phyloP scores from a whole-genome alignment of 148 eudicot genomes.

The Nyssa sinensis region DNA sequence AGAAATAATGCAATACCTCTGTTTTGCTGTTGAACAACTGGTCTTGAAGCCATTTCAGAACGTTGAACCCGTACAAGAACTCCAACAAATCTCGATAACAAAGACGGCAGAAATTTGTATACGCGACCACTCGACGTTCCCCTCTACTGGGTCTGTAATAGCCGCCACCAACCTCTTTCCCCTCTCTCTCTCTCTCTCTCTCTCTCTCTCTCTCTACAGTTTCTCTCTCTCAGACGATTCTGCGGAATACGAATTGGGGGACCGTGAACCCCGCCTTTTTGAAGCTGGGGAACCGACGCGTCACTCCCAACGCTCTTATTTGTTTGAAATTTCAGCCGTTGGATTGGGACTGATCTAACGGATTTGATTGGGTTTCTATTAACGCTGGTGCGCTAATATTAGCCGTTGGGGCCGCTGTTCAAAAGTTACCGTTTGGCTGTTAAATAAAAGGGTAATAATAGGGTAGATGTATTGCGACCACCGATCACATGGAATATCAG shows the following conservation, averaged over 20 bases:
- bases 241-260: conserved; percentile 2
- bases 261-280: conserved; percentile 20
- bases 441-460: too few relatives aligned
- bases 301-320: conserved; percentile 48
- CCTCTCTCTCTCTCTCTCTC: conserved; percentile 12
- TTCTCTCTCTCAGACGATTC: too few relatives aligned
- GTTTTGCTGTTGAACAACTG: conserved; percentile 33
- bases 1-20: conserved; percentile 30
- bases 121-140: neutral
- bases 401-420: conserved; percentile 7
- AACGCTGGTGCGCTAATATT: neutral
- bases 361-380: conserved; percentile 15
- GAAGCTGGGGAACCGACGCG: conserved; percentile 26
- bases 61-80: neutral
- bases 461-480: too few relatives aligned
- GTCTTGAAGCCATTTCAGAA: conserved; percentile 51
- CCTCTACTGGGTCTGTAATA: too few relatives aligned
- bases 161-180: too few relatives aligned
- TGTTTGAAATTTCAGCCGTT: conserved; percentile 34
- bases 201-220: conserved; percentile 14
- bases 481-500: too few relatives aligned
- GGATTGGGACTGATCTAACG: conserved; percentile 26
- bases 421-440: conserved; percentile 10
- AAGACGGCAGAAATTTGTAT: neutral
- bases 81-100: neutral